Conservation (phyloP, 305 asterid species). For the Salvia sclarea region DNA sequence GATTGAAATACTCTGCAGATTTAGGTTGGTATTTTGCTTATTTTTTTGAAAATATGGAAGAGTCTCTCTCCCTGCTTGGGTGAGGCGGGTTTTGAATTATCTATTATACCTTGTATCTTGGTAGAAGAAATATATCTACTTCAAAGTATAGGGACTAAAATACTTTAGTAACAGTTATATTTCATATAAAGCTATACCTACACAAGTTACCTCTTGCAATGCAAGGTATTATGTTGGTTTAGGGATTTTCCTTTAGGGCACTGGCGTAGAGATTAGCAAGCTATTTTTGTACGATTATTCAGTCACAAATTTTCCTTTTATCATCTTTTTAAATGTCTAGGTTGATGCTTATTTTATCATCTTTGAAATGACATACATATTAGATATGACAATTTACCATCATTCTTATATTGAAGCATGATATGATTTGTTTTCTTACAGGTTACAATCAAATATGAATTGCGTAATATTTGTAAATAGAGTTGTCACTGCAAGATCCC, state of each 20-base stretch:
- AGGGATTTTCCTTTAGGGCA: neutral
- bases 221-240: neutral
- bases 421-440: conserved; percentile 42
- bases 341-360: neutral
- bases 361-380: neutral
- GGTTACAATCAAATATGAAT: conserved; percentile 83
- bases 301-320: neutral
- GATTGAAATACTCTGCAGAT: conserved; percentile 63
- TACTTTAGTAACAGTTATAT: neutral
- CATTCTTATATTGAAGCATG: conserved; percentile 24
- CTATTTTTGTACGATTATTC: neutral
- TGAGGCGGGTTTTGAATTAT: neutral
- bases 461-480: conserved; percentile 95
- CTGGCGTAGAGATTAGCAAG: neutral
- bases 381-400: neutral
- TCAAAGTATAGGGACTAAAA: neutral
- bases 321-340: neutral
- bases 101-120: neutral
- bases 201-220: neutral
- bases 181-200: neutral
- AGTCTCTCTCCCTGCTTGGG: neutral
- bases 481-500: conserved; percentile 86
- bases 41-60: no score
- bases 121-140: neutral
- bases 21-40: conserved; percentile 55